Evolutionary conservation across 108 stramenopile species (phyloP).

Genomic region (Bacterosira constricta): DNA sequence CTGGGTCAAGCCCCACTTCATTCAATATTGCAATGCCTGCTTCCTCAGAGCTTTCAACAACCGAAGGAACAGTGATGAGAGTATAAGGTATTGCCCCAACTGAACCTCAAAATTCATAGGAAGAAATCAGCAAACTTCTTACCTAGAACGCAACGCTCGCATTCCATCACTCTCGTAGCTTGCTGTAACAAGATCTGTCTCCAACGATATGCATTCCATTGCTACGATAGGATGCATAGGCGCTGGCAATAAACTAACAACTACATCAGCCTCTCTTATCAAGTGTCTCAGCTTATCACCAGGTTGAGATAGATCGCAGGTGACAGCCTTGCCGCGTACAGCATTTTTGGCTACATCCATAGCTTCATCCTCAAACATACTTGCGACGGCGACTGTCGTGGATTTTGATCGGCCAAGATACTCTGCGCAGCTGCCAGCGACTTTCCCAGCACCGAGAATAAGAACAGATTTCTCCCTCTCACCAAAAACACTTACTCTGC

Average conservation of each 20-base stretch:
- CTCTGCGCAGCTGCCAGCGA: slow-evolving; percentile 72
- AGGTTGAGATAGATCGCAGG: slow-evolving; percentile 51
- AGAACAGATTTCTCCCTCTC: slow-evolving; percentile 60
- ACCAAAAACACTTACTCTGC: slow-evolving; percentile 29
- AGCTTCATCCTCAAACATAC: slow-evolving; percentile 64
- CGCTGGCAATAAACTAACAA: slow-evolving; percentile 85
- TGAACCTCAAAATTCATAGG: not conserved
- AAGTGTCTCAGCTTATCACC: slow-evolving; percentile 42
- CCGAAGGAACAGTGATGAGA: not conserved
- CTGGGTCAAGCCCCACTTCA: slow-evolving; percentile 91
- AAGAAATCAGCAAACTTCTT: not conserved
- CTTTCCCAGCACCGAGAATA: slow-evolving; percentile 81
- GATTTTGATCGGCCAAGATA: slow-evolving; percentile 55
- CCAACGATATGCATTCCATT: slow-evolving; percentile 55
- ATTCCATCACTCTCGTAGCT: slow-evolving; percentile 83
- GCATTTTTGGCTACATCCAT: slow-evolving; percentile 49
- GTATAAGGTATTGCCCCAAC: not conserved
- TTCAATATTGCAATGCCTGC: slow-evolving; percentile 77
- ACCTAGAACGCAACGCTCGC: slow-evolving; percentile 35
- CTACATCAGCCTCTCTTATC: slow-evolving; percentile 69
- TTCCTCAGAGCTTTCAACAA: slow-evolving; percentile 28
- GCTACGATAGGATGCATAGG: slow-evolving; percentile 80
- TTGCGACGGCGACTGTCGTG: slow-evolving; percentile 63
- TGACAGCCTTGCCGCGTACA: slow-evolving; percentile 43
- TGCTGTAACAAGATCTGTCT: slow-evolving; percentile 77